Conservation (phyloP, 495 filamentous ascomycete species). For the Hypoxylon lenormandii region DNA sequence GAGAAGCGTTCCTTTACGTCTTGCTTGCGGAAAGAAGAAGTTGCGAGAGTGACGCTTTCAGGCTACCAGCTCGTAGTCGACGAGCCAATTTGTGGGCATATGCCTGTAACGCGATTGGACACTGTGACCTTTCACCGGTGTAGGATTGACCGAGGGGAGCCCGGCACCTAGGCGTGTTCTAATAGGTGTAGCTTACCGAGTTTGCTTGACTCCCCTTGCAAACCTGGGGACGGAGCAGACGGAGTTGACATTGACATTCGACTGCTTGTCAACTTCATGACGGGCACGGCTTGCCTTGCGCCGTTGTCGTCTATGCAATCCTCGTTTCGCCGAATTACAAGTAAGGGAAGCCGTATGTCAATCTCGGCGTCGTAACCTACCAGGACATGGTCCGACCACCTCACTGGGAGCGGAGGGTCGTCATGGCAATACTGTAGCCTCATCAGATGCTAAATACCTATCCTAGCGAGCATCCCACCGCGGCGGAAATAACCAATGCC, state of each 20-base stretch:
- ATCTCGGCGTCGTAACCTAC: background rate
- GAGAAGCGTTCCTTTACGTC: background rate
- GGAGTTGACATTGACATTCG: background rate
- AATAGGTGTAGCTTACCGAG: constrained; percentile 26
- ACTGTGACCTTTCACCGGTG: constrained; percentile 31
- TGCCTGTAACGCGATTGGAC: constrained; percentile 11
- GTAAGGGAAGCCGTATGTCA: constrained; percentile 3
- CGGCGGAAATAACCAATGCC: background rate
- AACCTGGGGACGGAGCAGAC: constrained; percentile 2
- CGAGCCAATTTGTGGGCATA: constrained; percentile 13
- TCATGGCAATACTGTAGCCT: background rate
- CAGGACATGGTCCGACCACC: background rate
- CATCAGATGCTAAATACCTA: background rate
- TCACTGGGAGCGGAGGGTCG: background rate
- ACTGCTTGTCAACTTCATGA: background rate
- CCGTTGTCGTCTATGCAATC: background rate
- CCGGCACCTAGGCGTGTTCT: constrained; percentile 7
- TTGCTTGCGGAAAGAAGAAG: constrained; percentile 13
- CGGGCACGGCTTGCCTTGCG: background rate
- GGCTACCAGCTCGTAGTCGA: constrained; percentile 2
- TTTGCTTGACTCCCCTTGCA: constrained; percentile 1
- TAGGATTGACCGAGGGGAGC: constrained; percentile 25
- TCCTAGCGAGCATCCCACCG: background rate
- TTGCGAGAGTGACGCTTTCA: constrained; percentile 7
- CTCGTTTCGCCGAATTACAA: background rate